Base-by-base conservation (phyloP, 129 eudicot species). In the Pseudognaphalium luteoalbum region DNA sequence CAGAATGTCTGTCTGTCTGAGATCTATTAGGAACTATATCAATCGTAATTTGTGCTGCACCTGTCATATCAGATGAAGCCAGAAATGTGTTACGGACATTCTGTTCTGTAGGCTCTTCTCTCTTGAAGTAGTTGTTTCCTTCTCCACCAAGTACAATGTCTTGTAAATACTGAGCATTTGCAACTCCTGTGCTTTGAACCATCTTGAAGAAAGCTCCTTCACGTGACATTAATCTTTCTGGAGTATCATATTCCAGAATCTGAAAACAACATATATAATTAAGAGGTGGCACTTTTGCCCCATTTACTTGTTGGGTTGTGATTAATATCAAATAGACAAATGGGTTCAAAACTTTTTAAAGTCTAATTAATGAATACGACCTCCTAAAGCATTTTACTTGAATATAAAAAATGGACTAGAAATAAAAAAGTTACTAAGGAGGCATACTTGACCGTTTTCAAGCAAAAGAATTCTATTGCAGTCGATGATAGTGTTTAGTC, bases 101-200 rank as follows among this genome's bases (percentile, higher is more conserved):
- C 0, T 68, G 88, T 19, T 91, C 87, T 20, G 88, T 87, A 52
- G 91, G 57, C 74, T 76, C 87, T 19, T 82, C 89, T 68, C 30
- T 54, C 37, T 22, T 80, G 30, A 66, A 76, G 70, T 70, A 85
- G 20, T 61, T 79, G 20, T 70, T 83, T 19, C 60, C 84, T 32
- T 76, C 90, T 44, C 72, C 84, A 70, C 87, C 91, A 73, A 86
- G 86, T 37, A 75, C 96, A 44, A 94, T 85, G 71, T 91, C 80
- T 32, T 90, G 97, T 70, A 94, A 72, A 82, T 94, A 91, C 79
- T 89, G 87, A n/a, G 99, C 97, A 81, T 94, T 94, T 86, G 97
- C 97, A 68, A 86, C 83, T 63, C 99, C 99, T 19, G 99, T 94
- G 72, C 97, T 94, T 77, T 84, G 93, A 75, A 94, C 96, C 99